These are phyloP conservation scores for Saccharomycopsis hybrid DNA, from an alignment of 1,139 yeast genomes.

Conservation along the genomic window DNA sequence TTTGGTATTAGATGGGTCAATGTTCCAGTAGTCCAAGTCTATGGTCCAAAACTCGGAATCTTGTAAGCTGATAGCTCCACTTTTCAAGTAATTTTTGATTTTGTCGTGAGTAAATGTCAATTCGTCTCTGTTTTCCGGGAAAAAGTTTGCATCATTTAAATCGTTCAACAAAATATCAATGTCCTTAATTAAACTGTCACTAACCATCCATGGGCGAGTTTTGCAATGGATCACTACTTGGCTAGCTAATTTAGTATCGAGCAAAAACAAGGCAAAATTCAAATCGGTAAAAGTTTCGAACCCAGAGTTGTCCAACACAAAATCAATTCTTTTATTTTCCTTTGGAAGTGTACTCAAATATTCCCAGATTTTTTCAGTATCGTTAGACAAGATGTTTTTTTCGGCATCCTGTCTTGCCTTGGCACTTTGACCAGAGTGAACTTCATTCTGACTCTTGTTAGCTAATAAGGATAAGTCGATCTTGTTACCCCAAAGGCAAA, in stretches of 20 bases:
- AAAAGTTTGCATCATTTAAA: conserved; percentile 46
- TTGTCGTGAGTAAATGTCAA: conserved; percentile 43
- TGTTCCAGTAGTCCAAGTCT: conserved; percentile 62
- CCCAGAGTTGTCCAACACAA: conserved; percentile 91
- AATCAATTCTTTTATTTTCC: conserved; percentile 58
- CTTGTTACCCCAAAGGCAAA: conserved; percentile 97
- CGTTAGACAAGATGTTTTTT: conserved; percentile 75
- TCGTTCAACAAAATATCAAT: conserved; percentile 54
- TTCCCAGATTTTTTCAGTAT: conserved; percentile 63
- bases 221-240: conserved; percentile 80
- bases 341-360: conserved; percentile 26
- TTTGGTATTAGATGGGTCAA: conserved; percentile 45
- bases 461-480: conserved; percentile 88
- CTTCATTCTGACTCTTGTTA: conserved; percentile 78
- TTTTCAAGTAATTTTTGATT: conserved; percentile 41
- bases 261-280: conserved; percentile 62
- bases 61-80: conserved; percentile 49
- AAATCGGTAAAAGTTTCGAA: conserved; percentile 91
- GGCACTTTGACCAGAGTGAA: conserved; percentile 85
- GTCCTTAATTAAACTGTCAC: conserved; percentile 88
- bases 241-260: conserved; percentile 60
- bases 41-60: conserved; percentile 86
- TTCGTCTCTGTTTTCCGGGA: conserved; percentile 43
- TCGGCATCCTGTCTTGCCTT: conserved; percentile 80
- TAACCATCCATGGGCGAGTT: conserved; percentile 93